phyloP scores from a whole-genome alignment of 805 yeast species.

The Yamadazyma philogaea region DNA sequence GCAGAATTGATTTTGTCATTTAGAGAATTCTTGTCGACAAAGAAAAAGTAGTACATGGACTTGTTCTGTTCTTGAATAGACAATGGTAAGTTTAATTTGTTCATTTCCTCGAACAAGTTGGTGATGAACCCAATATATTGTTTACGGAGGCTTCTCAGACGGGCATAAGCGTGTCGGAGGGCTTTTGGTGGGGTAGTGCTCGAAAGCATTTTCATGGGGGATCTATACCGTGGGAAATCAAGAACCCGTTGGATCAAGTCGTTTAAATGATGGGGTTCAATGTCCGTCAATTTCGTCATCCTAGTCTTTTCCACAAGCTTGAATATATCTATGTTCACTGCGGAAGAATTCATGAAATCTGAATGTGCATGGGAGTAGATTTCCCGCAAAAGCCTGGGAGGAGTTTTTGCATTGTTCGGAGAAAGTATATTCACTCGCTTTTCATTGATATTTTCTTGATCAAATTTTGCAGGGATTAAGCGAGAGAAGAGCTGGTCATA shows the following conservation, averaged over 20 bases:
- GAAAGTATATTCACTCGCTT: slow-evolving; percentile 2
- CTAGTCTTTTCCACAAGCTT: slow-evolving; percentile 23
- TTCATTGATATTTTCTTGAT: neutral
- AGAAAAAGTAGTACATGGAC: slow-evolving; percentile 29
- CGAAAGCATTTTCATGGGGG: slow-evolving; percentile 22
- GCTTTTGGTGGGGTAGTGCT: neutral
- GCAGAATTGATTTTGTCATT: slow-evolving; percentile 11
- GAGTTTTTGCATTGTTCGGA: slow-evolving; percentile 10
- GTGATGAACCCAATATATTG: slow-evolving; percentile 20
- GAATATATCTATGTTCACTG: slow-evolving; percentile 7
- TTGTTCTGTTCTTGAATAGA: slow-evolving; percentile 28
- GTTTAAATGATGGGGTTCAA: slow-evolving; percentile 26
- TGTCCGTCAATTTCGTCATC: slow-evolving; percentile 23
- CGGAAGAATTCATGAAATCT: slow-evolving; percentile 12
- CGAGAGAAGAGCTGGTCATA: neutral
- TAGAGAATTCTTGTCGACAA: slow-evolving; percentile 27
- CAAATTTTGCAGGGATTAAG: neutral
- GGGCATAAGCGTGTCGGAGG: slow-evolving; percentile 15
- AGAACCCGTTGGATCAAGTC: slow-evolving; percentile 25
- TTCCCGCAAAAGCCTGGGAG: slow-evolving; percentile 3
- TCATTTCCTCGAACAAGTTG: slow-evolving; percentile 28
- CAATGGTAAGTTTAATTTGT: slow-evolving; percentile 23
- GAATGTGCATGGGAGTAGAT: slow-evolving; percentile 3
- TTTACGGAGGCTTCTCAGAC: slow-evolving; percentile 17
- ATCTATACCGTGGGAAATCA: slow-evolving; percentile 22